These are phyloP conservation scores for Astrothelium subdiscretum DNA, from an alignment of 495 filamentous ascomycete species.

Conservation along the genomic window DNA sequence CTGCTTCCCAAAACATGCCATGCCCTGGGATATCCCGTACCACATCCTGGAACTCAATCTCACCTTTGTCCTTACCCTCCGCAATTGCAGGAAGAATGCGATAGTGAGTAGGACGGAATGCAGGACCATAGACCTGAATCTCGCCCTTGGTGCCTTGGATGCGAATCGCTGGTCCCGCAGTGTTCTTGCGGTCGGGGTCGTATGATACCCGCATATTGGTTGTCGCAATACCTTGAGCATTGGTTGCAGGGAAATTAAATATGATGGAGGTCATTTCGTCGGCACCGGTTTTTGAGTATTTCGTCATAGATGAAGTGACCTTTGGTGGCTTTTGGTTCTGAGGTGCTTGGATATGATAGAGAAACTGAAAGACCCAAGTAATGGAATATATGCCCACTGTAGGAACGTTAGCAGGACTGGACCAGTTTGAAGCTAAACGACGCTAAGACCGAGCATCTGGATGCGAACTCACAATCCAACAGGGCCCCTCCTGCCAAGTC, in stretches of 20 bases:
- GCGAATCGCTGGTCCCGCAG: constrained; percentile 55
- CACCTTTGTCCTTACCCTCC: constrained; percentile 22
- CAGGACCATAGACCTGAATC: constrained; percentile 66
- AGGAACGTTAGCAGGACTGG: not conserved
- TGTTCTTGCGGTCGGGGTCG: constrained; percentile 52
- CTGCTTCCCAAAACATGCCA: constrained; percentile 94
- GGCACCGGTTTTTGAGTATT: constrained; percentile 66
- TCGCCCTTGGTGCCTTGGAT: constrained; percentile 83
- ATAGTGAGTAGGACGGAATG: constrained; percentile 59
- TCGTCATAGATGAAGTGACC: constrained; percentile 54
- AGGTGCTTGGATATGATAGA: constrained; percentile 64
- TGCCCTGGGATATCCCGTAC: constrained; percentile 48
- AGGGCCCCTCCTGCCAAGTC: constrained; percentile 78
- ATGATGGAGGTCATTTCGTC: constrained; percentile 77
- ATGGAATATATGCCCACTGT: constrained; percentile 76
- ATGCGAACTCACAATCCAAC: constrained; percentile 48
- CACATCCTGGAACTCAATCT: constrained; percentile 8
- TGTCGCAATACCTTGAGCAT: constrained; percentile 64
- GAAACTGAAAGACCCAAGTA: constrained; percentile 87
- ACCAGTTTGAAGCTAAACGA: not conserved
- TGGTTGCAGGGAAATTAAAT: constrained; percentile 53
- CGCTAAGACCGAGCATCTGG: not conserved
- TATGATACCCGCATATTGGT: constrained; percentile 58
- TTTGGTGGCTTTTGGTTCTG: constrained; percentile 39
- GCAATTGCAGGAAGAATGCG: constrained; percentile 36